A percentile compares a stretch with the other conserved stretches of the same genome.
phyloP scores from a whole-genome alignment of 176 grass and related monocot genomes.

The sorghum (Sorghum bicolor) region Sorghum_bicolor_NCBIv3 NC_012877.2:49064001-49064500 shows the following conservation, averaged over 20 bases:
- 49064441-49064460: accelerated
- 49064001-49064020: conserved; percentile 46
- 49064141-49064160: too few species aligned
- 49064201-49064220: neutral
- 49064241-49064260: neutral
- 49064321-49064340: neutral
- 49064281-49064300: neutral
- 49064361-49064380: neutral
- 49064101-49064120: neutral
- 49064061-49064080: neutral
- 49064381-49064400: neutral
- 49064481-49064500: conserved; percentile 24
- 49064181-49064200: neutral
- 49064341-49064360: neutral
- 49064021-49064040: conserved; percentile 10
- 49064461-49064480: conserved; percentile 7
- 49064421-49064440: neutral
- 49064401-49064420: conserved; percentile 1
- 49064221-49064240: accelerated
- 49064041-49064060: neutral
- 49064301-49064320: neutral
- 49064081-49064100: neutral
- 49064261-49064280: neutral
- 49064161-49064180: neutral
- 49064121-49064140: neutral